Conservation (phyloP, 306 rosid species). For the Rosa chinensis region DNA sequence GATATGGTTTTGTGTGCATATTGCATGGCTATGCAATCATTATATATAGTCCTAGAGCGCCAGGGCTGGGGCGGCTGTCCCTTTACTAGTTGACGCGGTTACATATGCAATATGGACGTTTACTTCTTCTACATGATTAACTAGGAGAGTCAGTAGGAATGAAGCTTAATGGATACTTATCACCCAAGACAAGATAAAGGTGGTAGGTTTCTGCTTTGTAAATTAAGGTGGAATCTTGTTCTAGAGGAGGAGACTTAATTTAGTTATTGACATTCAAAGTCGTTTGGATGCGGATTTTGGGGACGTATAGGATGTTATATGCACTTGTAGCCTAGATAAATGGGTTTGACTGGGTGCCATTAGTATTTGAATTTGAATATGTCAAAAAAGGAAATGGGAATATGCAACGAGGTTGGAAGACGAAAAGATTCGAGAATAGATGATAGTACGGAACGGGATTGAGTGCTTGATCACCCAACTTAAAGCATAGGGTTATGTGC, state of each 20-base stretch:
- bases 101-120: neutral
- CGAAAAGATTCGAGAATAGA: neutral
- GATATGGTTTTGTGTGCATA: neutral
- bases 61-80: too few relatives aligned
- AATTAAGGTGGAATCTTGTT: neutral
- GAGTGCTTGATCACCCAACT: neutral
- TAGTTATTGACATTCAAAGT: neutral
- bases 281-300: constrained; percentile 7
- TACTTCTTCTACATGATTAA: neutral
- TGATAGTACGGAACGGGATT: neutral
- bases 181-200: neutral
- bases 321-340: neutral
- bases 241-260: neutral
- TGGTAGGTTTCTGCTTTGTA: neutral
- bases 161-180: neutral
- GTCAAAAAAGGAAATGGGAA: neutral
- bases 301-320: neutral
- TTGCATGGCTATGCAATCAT: neutral
- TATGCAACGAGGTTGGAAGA: neutral
- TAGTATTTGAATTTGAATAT: neutral
- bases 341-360: neutral
- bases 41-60: neutral
- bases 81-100: neutral
- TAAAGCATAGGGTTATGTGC: neutral
- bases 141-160: neutral